phyloP scores from a whole-genome alignment of 805 yeast species.

The Danielia oregonensis region DNA sequence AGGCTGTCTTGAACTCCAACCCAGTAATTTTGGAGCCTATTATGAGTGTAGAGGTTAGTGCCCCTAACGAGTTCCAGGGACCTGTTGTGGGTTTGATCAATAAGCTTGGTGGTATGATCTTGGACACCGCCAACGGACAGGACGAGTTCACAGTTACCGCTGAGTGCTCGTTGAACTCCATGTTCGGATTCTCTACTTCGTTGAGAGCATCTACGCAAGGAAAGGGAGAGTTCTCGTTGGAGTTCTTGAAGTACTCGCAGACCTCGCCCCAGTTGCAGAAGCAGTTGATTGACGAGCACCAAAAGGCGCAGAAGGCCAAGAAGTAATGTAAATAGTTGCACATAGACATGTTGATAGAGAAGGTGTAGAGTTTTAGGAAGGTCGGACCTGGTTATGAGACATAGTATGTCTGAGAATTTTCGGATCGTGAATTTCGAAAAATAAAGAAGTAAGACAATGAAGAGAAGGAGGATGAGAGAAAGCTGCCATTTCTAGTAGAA shows the following conservation, averaged over 20 bases:
- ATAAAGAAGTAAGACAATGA: too few species aligned
- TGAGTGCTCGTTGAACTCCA: constrained; percentile 92
- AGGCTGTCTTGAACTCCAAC: constrained; percentile 77
- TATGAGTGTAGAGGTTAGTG: constrained; percentile 88
- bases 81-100: constrained; percentile 85
- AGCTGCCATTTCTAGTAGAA: too few species aligned
- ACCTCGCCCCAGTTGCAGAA: constrained; percentile 87
- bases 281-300: constrained; percentile 81
- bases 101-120: constrained; percentile 87
- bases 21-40: constrained; percentile 95
- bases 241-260: constrained; percentile 89
- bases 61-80: constrained; percentile 97
- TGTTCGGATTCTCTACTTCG: constrained; percentile 95
- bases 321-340: constrained; percentile 7
- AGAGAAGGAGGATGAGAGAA: too few species aligned
- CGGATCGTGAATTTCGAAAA: too few species aligned
- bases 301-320: constrained; percentile 21
- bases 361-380: too few species aligned
- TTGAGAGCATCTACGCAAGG: constrained; percentile 98
- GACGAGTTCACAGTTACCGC: constrained; percentile 93
- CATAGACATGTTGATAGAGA: too few species aligned
- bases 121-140: constrained; percentile 88
- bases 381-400: too few species aligned
- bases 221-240: constrained; percentile 96
- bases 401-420: too few species aligned